phyloP scores from a whole-genome alignment of 1,139 yeast genomes.

The Yamadazyma jaroonii region DNA sequence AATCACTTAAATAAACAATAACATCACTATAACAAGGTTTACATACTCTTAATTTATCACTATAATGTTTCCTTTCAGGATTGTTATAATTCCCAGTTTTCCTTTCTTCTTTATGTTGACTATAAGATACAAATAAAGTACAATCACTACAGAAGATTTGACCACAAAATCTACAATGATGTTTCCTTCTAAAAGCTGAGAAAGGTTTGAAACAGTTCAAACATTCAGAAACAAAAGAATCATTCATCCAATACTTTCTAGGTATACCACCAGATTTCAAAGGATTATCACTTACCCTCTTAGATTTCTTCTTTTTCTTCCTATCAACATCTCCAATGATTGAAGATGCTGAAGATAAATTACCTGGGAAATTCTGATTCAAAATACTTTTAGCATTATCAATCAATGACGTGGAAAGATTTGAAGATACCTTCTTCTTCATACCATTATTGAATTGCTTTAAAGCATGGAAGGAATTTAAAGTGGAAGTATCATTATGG shows the following conservation, averaged over 20 bases:
- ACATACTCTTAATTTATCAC: slow-evolving; percentile 77
- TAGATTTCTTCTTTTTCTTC: slow-evolving; percentile 29
- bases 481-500: slow-evolving; percentile 7
- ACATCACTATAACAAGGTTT: slow-evolving; percentile 74
- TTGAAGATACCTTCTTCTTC: slow-evolving; percentile 28
- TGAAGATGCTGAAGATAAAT: slow-evolving; percentile 32
- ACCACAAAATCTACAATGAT: slow-evolving; percentile 94
- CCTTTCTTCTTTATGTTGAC: slow-evolving; percentile 53
- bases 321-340: slow-evolving; percentile 17
- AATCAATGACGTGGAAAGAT: slow-evolving; percentile 31
- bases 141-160: slow-evolving; percentile 92
- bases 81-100: slow-evolving; percentile 24
- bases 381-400: slow-evolving; percentile 42
- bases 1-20: slow-evolving; percentile 64
- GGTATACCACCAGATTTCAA: slow-evolving; percentile 52
- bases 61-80: slow-evolving; percentile 31
- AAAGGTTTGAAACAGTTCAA: slow-evolving; percentile 73
- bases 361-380: slow-evolving; percentile 27
- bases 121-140: slow-evolving; percentile 74
- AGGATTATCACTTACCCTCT: slow-evolving; percentile 43
- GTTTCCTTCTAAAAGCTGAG: slow-evolving; percentile 80
- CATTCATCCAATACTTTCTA: slow-evolving; percentile 88
- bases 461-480: slow-evolving; percentile 42
- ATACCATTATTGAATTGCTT: slow-evolving; percentile 18
- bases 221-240: slow-evolving; percentile 80